Conservation (phyloP, 1,139 yeast species). For the Debaryomyces coudertii region DNA sequence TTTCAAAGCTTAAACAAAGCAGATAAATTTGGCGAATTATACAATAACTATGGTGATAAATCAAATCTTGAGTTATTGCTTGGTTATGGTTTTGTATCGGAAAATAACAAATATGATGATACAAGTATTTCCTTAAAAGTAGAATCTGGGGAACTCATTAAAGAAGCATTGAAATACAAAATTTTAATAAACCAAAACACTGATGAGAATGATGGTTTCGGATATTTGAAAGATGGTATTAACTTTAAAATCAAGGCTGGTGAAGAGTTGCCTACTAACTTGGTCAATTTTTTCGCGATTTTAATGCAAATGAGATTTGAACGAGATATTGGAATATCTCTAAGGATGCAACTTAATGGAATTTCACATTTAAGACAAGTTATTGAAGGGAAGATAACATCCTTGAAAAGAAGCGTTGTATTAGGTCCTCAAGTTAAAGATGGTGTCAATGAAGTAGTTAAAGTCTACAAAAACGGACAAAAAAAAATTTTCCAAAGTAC, state of each 20-base stretch:
- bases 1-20: constrained; percentile 7
- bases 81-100: constrained; percentile 13
- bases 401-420: constrained; percentile 7
- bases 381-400: constrained; percentile 10
- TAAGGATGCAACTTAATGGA: constrained; percentile 14
- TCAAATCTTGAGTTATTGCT: constrained; percentile 13
- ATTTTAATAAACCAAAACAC: constrained; percentile 7
- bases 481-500: constrained; percentile 12
- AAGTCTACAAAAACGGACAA: constrained; percentile 12
- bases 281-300: constrained; percentile 13
- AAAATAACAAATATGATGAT: constrained; percentile 12
- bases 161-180: constrained; percentile 11
- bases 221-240: constrained; percentile 11
- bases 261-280: constrained; percentile 11
- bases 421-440: neutral
- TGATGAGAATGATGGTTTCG: constrained; percentile 3
- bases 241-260: constrained; percentile 10
- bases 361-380: constrained; percentile 9
- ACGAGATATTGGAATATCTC: constrained; percentile 10
- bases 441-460: constrained; percentile 6
- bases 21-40: constrained; percentile 9
- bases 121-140: constrained; percentile 12
- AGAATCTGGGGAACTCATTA: constrained; percentile 7
- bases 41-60: constrained; percentile 15
- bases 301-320: constrained; percentile 13